Percentiles rank a stretch among this genome's conserved stretches.
These are phyloP conservation scores for Schizochytrium sp. DNA, from an alignment of 108 stramenopile genomes.

Conservation along the genomic window DNA sequence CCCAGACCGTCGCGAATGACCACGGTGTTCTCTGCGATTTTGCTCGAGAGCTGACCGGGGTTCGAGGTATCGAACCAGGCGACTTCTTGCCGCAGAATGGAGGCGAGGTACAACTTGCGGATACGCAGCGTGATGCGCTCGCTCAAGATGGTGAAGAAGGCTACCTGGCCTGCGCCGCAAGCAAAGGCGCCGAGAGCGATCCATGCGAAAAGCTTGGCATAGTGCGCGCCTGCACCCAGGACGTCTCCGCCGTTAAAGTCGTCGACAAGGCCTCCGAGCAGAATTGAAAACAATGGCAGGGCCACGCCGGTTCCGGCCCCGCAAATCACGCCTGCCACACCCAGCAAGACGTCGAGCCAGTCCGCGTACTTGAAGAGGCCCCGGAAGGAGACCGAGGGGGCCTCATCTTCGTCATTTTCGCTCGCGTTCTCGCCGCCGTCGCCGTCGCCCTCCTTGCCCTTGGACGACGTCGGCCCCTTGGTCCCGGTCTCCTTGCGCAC, in stretches of 20 bases:
- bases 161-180: not conserved
- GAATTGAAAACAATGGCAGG: not conserved
- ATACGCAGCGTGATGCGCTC: not conserved
- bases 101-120: not conserved
- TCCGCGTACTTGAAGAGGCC: slow-evolving; percentile 11
- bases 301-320: not conserved
- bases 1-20: slow-evolving; percentile 58
- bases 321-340: not conserved
- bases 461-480: too few relatives aligned
- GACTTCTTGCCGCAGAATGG: slow-evolving; percentile 69
- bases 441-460: too few relatives aligned
- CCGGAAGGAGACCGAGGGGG: not conserved
- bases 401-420: not conserved
- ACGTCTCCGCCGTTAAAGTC: not conserved
- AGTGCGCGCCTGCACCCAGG: not conserved
- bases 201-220: not conserved
- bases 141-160: not conserved
- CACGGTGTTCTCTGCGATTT: slow-evolving; percentile 76
- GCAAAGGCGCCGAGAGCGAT: not conserved
- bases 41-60: slow-evolving; percentile 63
- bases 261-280: not conserved
- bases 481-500: too few relatives aligned
- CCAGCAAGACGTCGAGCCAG: not conserved
- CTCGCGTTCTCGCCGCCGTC: not conserved
- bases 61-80: slow-evolving; percentile 73